Evolutionary conservation across 2,329 filamentous ascomycete species (phyloP).

Genomic region (Phyllosticta citriasiana): DNA sequence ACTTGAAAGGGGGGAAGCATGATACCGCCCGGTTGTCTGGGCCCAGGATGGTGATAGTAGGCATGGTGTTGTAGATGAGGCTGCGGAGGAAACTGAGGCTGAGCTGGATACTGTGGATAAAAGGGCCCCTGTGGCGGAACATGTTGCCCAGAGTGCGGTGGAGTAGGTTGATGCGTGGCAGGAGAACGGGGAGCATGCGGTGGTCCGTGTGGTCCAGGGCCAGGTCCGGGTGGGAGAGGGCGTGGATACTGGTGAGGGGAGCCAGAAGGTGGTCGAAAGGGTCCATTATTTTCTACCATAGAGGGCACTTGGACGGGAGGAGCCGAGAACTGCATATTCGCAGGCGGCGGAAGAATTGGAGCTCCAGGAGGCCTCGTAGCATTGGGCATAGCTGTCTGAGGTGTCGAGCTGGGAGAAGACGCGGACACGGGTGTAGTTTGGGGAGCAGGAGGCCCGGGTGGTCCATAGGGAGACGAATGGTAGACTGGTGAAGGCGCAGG

Average conservation of each 20-base stretch:
- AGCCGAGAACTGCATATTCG: conserved; percentile 23
- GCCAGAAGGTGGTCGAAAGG: conserved; percentile 19
- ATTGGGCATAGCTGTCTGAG: background rate
- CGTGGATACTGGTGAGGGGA: conserved; percentile 21
- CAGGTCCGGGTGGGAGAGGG: conserved; percentile 11
- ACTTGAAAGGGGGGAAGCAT: conserved; percentile 41
- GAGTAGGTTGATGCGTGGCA: conserved; percentile 21
- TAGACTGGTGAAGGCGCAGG: background rate
- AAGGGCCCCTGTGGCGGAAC: conserved; percentile 22
- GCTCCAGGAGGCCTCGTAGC: background rate
- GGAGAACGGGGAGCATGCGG: conserved; percentile 12
- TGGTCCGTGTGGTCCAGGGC: conserved; percentile 10
- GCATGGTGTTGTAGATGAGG: conserved; percentile 27
- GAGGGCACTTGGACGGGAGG: conserved; percentile 14
- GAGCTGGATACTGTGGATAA: conserved; percentile 20
- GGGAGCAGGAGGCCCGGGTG: background rate
- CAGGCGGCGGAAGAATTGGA: conserved; percentile 22
- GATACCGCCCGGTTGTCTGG: conserved; percentile 25
- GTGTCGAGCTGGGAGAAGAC: conserved; percentile 17
- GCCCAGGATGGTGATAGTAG: conserved; percentile 16
- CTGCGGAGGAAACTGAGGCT: conserved; percentile 21
- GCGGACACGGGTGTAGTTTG: background rate
- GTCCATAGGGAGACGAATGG: conserved; percentile 7
- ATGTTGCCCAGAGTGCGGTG: conserved; percentile 20
- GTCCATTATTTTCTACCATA: conserved; percentile 17